phyloP scores from a whole-genome alignment of 306 rosid genomes.

The Sphenostylis stenocarpa region DNA sequence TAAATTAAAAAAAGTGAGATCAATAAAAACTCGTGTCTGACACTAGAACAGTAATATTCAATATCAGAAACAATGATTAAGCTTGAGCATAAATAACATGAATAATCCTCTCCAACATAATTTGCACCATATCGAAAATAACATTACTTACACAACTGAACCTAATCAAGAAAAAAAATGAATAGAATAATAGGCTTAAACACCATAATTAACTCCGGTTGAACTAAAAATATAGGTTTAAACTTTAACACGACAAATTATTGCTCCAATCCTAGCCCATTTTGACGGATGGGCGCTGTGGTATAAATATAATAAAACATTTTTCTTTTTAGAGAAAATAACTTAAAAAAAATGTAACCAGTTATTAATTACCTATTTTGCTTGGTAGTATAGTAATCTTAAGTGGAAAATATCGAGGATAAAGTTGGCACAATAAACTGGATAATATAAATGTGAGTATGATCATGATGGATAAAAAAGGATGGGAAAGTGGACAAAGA shows the following conservation, averaged over 20 bases:
- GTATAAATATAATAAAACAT: background rate
- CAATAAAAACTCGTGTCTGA: background rate
- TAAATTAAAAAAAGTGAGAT: background rate
- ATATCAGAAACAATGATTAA: too few species aligned
- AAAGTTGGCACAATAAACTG: background rate
- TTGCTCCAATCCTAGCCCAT: background rate
- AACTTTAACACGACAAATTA: background rate
- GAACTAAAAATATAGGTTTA: background rate
- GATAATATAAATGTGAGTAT: background rate
- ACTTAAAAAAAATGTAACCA: background rate
- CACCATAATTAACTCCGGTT: background rate
- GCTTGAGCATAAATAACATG: too few species aligned
- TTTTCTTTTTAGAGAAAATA: background rate
- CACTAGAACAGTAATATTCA: too few species aligned
- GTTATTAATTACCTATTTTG: background rate
- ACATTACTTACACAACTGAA: background rate
- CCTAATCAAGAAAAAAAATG: background rate
- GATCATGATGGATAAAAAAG: conserved; percentile 1
- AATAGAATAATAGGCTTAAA: background rate
- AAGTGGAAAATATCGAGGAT: background rate
- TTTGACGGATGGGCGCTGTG: background rate
- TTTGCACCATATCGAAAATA: too few species aligned
- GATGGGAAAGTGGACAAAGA: background rate
- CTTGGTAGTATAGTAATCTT: background rate
- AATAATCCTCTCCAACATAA: too few species aligned